A percentile compares a stretch with the other conserved stretches of the same genome.
phyloP scores from a whole-genome alignment of 2,329 filamentous ascomycete genomes.

The Xylariaceae sp. region DNA sequence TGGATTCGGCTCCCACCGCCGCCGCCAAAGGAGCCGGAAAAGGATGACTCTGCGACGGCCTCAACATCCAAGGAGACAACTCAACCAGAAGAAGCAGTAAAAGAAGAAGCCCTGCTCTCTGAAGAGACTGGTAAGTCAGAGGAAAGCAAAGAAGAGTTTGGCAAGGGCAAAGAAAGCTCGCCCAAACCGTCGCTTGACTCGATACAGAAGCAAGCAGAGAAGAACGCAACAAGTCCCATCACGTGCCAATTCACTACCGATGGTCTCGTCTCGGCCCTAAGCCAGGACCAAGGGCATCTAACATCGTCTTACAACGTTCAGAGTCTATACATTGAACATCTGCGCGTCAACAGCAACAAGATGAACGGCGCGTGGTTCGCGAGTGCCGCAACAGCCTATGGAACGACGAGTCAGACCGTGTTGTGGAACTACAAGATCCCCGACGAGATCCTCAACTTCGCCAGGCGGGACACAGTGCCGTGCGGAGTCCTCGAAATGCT shows the following conservation, averaged over 20 bases:
- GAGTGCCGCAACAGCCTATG: constrained; percentile 60
- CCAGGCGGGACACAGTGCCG: constrained; percentile 59
- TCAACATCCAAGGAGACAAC: constrained; percentile 20
- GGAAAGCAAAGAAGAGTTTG: constrained; percentile 1
- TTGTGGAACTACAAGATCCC: constrained; percentile 68
- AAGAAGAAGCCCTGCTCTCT: neutral
- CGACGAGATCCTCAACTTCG: constrained; percentile 55
- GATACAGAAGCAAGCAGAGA: constrained; percentile 40
- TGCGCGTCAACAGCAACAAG: constrained; percentile 44
- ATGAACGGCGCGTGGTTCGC: constrained; percentile 62
- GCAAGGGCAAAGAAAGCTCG: constrained; percentile 22
- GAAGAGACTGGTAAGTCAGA: neutral
- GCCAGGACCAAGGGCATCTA: constrained; percentile 42
- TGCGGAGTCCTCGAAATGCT: constrained; percentile 65
- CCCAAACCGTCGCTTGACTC: constrained; percentile 45
- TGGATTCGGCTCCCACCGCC: constrained; percentile 59
- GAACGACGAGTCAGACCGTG: constrained; percentile 59
- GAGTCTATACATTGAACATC: constrained; percentile 54
- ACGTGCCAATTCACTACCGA: constrained; percentile 56
- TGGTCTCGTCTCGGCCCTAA: constrained; percentile 54
- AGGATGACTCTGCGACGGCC: constrained; percentile 8
- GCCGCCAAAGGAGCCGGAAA: constrained; percentile 10
- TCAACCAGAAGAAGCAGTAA: constrained; percentile 3
- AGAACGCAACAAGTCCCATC: constrained; percentile 42
- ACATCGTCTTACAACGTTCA: constrained; percentile 40